Evolutionary conservation across 78 protist genomes (phyloP).

Genomic region (Ministeria vibrans): DNA sequence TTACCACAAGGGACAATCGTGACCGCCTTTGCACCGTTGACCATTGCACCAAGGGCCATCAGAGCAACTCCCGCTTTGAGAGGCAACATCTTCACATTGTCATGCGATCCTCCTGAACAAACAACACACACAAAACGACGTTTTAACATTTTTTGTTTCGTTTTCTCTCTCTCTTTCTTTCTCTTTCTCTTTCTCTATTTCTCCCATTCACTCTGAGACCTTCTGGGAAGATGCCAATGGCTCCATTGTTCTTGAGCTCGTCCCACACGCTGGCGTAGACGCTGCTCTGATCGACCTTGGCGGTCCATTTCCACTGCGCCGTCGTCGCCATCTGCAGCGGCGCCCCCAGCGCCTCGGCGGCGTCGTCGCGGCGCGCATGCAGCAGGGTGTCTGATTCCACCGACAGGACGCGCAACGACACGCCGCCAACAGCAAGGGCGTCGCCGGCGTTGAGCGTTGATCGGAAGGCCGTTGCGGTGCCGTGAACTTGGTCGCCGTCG

Average conservation of each 20-base stretch:
- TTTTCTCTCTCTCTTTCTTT: too few species aligned
- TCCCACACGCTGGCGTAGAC: slow-evolving; percentile 7
- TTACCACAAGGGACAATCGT: too few species aligned
- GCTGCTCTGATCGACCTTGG: slow-evolving; percentile 13
- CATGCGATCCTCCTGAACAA: slow-evolving; percentile 33
- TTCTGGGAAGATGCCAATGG: slow-evolving; percentile 50
- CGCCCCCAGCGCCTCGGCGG: too few species aligned
- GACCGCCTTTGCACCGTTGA: too few species aligned
- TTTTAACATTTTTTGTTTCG: too few species aligned
- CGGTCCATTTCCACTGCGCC: background rate
- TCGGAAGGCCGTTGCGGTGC: slow-evolving; percentile 7
- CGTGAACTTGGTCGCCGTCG: background rate
- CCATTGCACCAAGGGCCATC: slow-evolving; percentile 40
- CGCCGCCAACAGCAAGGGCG: background rate
- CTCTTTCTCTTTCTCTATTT: too few species aligned
- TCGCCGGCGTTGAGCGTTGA: background rate
- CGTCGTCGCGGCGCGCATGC: background rate
- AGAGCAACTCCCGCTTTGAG: slow-evolving; percentile 40
- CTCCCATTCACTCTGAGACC: too few species aligned
- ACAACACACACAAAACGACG: too few species aligned
- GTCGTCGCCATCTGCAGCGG: too few species aligned
- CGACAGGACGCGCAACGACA: background rate
- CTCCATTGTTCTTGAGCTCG: background rate
- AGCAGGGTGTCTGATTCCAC: background rate
- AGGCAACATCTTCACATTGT: slow-evolving; percentile 23